Evolutionary conservation across 192 early-diverging fungal species (phyloP), one percentile per base, ranked within the genome.

Genomic region (Backusella luteola): DNA sequence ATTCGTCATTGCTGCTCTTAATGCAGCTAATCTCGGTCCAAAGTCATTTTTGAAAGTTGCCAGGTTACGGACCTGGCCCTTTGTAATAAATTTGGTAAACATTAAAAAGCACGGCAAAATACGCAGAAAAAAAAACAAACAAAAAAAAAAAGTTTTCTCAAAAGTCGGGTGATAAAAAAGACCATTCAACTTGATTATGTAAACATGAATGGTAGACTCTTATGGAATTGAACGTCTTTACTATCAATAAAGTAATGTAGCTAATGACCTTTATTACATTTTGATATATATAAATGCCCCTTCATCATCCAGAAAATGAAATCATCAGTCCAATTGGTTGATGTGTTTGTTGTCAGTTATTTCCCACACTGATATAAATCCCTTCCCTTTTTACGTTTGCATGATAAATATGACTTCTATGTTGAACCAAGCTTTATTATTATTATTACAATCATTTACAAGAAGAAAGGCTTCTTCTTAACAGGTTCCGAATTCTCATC

Each of bases 391-490:
- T 32, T 32, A 32, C 32, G 38, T 39, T 39, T 39, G 38, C 38
- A 39, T 39, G 38, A 39, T 39, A 39, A 39, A 5, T 11, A 39
- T 39, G 38, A 4, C 5, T 11, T 39, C 11, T 39, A 39, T 39
- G 9, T 39, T 39, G 12, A 44, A 44, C 12, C 12, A 44, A 44
- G 42, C 15, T 17, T 17, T 17, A 44, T 44, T 63, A 32, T 53
- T 53, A 26, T 53, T 53, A 26, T 63, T 63, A 63, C 56, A 63
- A 14, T 63, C 26, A 63, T 69, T 69, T 69, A 69, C 38, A 69
- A 69, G 38, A 69, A 69, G 68, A 69, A 69, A 23, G 36, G 68
- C 35, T 69, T 69, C 68, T 69, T 69, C 29, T 69, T 41, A 69
- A 12, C 35, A 23, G 7, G 2, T 14, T 23, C 23, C 1, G n/a